Conservation (phyloP, 164 flowering plant genomes). For the Umbellularia californica region DNA sequence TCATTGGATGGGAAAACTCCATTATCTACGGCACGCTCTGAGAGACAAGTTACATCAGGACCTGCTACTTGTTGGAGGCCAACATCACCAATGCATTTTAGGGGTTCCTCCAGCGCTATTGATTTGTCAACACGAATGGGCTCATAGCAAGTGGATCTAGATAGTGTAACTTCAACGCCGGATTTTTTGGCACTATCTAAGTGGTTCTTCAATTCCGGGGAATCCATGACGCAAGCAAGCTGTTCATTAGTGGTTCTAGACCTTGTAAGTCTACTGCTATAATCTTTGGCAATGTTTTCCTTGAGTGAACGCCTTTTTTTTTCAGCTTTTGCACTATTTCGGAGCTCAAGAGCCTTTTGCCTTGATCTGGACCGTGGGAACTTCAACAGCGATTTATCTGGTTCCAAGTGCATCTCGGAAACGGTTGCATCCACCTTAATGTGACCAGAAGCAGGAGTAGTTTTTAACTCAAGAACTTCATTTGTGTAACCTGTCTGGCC, state of each 20-base stretch:
- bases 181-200: neutral
- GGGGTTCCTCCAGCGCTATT: neutral
- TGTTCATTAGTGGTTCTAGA: constrained; percentile 9
- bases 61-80: constrained; percentile 9
- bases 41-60: constrained; percentile 4
- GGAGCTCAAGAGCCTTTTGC: constrained; percentile 79
- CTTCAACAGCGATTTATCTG: constrained; percentile 43
- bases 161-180: neutral
- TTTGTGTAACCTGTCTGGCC: neutral
- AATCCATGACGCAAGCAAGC: neutral
- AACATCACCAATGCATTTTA: constrained; percentile 11
- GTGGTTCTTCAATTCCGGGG: neutral
- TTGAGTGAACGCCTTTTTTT: constrained; percentile 14
- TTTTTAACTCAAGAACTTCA: constrained; percentile 7
- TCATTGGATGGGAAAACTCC: constrained; percentile 2
- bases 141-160: neutral
- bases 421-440: constrained; percentile 19
- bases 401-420: constrained; percentile 13
- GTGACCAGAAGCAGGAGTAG: constrained; percentile 29
- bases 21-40: neutral
- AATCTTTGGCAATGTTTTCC: constrained; percentile 10
- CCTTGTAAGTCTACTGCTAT: constrained; percentile 7
- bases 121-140: neutral
- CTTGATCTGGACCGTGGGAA: constrained; percentile 81
- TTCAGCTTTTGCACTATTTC: constrained; percentile 53